Percentiles rank a stretch among this genome's conserved stretches.
These are phyloP conservation scores for Globisporangium middletonii DNA, from an alignment of 352 stramenopile species.

Conservation along the genomic window DNA sequence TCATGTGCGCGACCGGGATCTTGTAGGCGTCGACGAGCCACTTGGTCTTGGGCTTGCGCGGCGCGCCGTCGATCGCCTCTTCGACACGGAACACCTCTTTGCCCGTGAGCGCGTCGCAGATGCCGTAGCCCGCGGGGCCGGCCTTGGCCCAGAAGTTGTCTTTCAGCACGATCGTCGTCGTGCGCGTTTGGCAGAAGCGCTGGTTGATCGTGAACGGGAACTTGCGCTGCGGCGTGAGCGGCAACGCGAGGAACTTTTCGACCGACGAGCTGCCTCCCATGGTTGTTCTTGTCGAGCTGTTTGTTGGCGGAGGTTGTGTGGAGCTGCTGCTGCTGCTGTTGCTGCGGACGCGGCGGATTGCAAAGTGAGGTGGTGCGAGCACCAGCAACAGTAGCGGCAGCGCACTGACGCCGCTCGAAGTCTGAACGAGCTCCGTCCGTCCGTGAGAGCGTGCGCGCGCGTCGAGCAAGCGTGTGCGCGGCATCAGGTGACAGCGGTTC, in stretches of 20 bases:
- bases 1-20: slow-evolving; percentile 26
- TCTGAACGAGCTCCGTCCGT: no score
- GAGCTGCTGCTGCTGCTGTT: no score
- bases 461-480: no score
- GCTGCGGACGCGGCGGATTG: no score
- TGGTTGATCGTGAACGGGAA: slow-evolving; percentile 38
- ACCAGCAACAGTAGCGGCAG: no score
- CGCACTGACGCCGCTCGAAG: no score
- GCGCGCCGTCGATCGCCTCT: slow-evolving; percentile 18
- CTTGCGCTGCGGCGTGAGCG: slow-evolving; percentile 30
- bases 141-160: slow-evolving; percentile 33
- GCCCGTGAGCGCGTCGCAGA: slow-evolving; percentile 22
- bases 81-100: slow-evolving; percentile 28
- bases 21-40: slow-evolving; percentile 40
- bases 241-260: slow-evolving; percentile 26
- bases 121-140: slow-evolving; percentile 14
- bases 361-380: no score
- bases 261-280: slow-evolving; percentile 17
- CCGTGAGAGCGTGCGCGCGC: no score
- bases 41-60: slow-evolving; percentile 19
- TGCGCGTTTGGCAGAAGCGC: slow-evolving; percentile 28
- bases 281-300: neutral
- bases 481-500: no score
- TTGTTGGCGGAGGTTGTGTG: no score
- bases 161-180: slow-evolving; percentile 26